A percentile compares a stretch with the other conserved stretches of the same genome.
These are phyloP conservation scores for Nemania serpens DNA, from an alignment of 2,329 filamentous ascomycete genomes.

Conservation along the genomic window DNA sequence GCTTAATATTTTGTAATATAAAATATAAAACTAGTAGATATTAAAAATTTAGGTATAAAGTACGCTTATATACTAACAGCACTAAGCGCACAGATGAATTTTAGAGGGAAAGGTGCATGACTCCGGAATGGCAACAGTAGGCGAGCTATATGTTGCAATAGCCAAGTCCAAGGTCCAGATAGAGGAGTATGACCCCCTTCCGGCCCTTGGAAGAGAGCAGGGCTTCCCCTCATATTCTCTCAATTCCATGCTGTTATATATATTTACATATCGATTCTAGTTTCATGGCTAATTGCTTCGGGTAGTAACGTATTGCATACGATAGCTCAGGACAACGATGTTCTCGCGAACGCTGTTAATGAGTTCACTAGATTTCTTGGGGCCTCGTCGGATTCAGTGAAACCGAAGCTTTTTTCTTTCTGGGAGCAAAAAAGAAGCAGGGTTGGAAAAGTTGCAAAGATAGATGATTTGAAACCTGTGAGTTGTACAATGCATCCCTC, in stretches of 20 bases:
- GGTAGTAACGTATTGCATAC: not conserved
- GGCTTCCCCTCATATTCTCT: not conserved
- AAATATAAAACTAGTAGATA: too few species aligned
- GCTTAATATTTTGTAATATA: too few species aligned
- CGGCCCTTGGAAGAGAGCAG: too few species aligned
- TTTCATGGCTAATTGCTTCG: not conserved
- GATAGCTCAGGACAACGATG: not conserved
- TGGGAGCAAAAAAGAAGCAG: not conserved
- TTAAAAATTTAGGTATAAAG: too few species aligned
- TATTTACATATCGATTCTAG: too few species aligned
- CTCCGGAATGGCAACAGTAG: not conserved
- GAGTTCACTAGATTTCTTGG: not conserved
- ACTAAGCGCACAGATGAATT: too few species aligned
- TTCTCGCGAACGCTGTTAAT: not conserved
- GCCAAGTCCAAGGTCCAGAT: not conserved
- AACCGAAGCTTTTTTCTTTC: slow-evolving; percentile 1
- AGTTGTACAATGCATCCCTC: not conserved
- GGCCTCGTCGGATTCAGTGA: not conserved
- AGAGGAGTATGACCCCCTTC: not conserved
- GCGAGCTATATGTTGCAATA: not conserved
- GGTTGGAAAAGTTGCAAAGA: not conserved
- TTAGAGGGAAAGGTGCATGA: too few species aligned
- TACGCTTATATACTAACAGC: too few species aligned
- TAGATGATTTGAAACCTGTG: not conserved
- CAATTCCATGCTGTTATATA: not conserved